phyloP scores from a whole-genome alignment of 352 stramenopile species.

The Poterioochromonas sp. region DNA sequence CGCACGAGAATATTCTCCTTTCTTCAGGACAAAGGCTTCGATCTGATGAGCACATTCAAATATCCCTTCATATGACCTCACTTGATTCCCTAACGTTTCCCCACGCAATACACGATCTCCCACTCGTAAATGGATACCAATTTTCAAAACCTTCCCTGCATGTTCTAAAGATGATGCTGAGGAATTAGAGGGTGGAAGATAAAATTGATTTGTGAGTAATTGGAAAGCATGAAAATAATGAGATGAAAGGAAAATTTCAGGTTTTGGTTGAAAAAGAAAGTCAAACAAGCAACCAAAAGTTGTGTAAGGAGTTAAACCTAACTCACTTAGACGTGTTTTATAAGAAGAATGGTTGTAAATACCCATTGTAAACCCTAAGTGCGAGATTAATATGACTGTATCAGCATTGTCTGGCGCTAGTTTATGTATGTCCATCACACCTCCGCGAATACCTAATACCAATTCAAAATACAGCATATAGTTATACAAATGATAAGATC shows the following conservation, averaged over 20 bases:
- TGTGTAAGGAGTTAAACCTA: neutral
- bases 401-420: too few species aligned
- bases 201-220: too few species aligned
- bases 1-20: neutral
- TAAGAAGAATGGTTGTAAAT: too few species aligned
- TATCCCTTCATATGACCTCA: neutral
- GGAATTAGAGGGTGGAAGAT: neutral
- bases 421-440: too few species aligned
- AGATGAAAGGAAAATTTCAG: neutral
- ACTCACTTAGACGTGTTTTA: too few species aligned
- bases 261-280: neutral
- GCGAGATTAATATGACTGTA: too few species aligned
- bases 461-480: too few species aligned
- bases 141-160: neutral
- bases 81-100: too few species aligned
- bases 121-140: constrained; percentile 5
- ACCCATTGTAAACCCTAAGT: too few species aligned
- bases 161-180: neutral
- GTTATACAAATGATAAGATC: too few species aligned
- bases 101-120: constrained; percentile 6
- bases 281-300: constrained; percentile 2
- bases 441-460: too few species aligned
- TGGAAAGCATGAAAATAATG: neutral
- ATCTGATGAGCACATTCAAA: constrained; percentile 23
- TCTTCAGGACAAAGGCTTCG: neutral